Conservation (phyloP, 306 rosid genomes). For the Casuarina glauca region DNA sequence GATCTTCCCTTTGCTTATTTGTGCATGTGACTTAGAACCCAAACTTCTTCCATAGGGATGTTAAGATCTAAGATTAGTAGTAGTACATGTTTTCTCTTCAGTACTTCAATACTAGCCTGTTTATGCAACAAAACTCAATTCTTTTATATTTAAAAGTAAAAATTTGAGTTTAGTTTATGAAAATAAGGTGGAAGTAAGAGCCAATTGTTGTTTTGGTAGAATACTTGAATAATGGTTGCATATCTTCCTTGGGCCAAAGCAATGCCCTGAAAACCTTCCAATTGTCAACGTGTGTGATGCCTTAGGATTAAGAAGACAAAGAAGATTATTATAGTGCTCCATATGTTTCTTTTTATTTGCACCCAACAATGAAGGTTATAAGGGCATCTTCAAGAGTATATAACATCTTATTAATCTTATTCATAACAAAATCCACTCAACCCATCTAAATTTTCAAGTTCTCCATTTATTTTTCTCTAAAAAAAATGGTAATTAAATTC, state of each 20-base stretch:
- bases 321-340: constrained; percentile 58
- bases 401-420: no score
- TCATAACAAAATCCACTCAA: no score
- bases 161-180: neutral
- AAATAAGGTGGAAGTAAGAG: neutral
- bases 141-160: neutral
- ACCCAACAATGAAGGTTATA: constrained; percentile 6
- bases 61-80: constrained; percentile 79
- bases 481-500: neutral
- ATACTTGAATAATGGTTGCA: neutral
- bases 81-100: constrained; percentile 75
- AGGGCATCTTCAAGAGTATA: no score
- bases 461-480: no score
- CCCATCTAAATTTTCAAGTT: no score
- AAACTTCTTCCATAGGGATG: constrained; percentile 62
- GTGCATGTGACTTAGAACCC: constrained; percentile 48
- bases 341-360: constrained; percentile 61
- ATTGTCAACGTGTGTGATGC: constrained; percentile 66
- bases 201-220: constrained; percentile 43
- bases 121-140: constrained; percentile 20
- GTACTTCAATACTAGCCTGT: constrained; percentile 59
- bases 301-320: constrained; percentile 48
- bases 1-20: constrained; percentile 37
- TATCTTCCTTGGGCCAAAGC: constrained; percentile 56
- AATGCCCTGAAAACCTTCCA: constrained; percentile 60